phyloP scores from a whole-genome alignment of 129 eudicot species.

The Artemisia tridentata region DNA sequence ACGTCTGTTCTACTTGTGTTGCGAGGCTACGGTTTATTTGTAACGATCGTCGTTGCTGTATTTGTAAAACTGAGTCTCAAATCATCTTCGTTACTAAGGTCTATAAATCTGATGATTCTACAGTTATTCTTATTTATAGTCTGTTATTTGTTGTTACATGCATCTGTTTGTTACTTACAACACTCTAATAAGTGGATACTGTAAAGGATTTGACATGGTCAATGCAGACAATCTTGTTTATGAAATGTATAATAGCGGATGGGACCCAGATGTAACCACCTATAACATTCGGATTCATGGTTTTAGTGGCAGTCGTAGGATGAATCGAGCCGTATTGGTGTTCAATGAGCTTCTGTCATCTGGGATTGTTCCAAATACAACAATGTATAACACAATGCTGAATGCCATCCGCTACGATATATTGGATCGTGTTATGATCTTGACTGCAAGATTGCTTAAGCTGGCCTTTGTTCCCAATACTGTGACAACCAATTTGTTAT shows the following conservation, averaged over 20 bases:
- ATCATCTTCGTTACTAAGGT: too few relatives aligned
- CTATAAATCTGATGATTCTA: too few relatives aligned
- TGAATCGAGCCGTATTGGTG: slow-evolving; percentile 61
- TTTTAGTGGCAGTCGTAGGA: slow-evolving; percentile 49
- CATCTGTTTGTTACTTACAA: slow-evolving; percentile 84
- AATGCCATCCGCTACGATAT: slow-evolving; percentile 71
- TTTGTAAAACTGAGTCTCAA: too few relatives aligned
- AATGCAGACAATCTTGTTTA: slow-evolving; percentile 58
- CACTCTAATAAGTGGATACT: slow-evolving; percentile 81
- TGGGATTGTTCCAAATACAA: slow-evolving; percentile 72
- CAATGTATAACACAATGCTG: slow-evolving; percentile 85
- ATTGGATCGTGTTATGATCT: slow-evolving; percentile 71
- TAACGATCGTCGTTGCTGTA: too few relatives aligned
- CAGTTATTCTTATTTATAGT: too few relatives aligned
- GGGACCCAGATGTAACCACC: slow-evolving; percentile 77
- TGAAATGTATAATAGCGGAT: slow-evolving; percentile 57
- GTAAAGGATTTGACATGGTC: slow-evolving; percentile 66
- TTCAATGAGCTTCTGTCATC: slow-evolving; percentile 76
- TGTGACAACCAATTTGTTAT: slow-evolving; percentile 68
- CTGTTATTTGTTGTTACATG: too few relatives aligned
- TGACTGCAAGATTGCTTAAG: slow-evolving; percentile 83
- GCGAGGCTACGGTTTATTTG: too few relatives aligned
- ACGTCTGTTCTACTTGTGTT: too few relatives aligned
- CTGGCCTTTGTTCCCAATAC: slow-evolving; percentile 87
- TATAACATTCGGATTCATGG: slow-evolving; percentile 83